Base-by-base conservation (phyloP, 2,329 filamentous ascomycete species). In the Microsporum audouinii region DNA sequence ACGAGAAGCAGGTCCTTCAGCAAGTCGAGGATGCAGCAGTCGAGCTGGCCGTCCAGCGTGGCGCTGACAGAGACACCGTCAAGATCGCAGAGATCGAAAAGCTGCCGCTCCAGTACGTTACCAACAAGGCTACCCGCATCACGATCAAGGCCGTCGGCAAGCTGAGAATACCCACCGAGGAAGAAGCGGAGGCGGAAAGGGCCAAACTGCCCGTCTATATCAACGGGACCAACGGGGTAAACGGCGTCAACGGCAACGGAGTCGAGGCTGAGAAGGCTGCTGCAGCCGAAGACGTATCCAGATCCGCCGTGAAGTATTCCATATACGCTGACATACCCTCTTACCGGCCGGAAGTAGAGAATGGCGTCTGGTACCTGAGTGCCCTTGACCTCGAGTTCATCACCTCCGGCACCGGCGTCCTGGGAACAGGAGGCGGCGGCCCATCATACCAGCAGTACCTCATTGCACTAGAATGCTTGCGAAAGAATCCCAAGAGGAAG, bases 361-460 rank as follows among this genome's bases (percentile, higher is more conserved):
- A 69, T 29, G 63, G 64, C 6, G 64, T 71, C n/a, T 76, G 74
- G 74, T 71, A 71, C 62, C 58, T 76, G 3, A 73, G 72, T 0
- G 64, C 70, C 10, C 66, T 71, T 5, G 75, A 76, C 58, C 67
- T 76, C 7, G 68, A 72, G 56, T 71, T 74, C 49, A 73, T 76
- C 41, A 69, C 73, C 0, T 68, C 68, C 5, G 74, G 75, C 5
- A 70, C 68, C n/a, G 70, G 71, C 27, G 67, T 76, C 1, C 67
- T 76, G 0, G 75, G 73, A 0, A 73, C 71, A 6, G 75, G 75
- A 10, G 73, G 74, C 12, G 73, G 74, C n/a, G 74, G 74, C 2
- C 71, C 75, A 43, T 70, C 75, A 8, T 76, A 76, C 63, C 68
- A 72, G n/a, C 75, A 79, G 60, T 79, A 77, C 33, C 69, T 81